Percentiles rank a stretch among this genome's conserved stretches.
Conservation (phyloP, 2,329 filamentous ascomycete genomes). For the Kalaharituber pfeilii region DNA sequence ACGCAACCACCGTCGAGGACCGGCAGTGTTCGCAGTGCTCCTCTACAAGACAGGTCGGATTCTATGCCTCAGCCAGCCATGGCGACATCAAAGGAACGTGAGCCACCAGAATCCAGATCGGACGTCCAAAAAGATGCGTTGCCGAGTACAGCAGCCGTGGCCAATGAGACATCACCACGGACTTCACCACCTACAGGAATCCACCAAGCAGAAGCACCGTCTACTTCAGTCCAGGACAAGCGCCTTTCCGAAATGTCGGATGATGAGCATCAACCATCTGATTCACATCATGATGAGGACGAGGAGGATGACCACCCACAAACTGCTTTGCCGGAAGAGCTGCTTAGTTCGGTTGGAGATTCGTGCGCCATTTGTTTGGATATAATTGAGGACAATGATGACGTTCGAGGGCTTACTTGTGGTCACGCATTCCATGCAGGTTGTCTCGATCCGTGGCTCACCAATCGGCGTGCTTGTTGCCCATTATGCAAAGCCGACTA, state of each 20-base stretch:
- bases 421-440: slow-evolving; percentile 97
- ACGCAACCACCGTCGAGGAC: slow-evolving; percentile 55
- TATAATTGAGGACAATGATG: slow-evolving; percentile 81
- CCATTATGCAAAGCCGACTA: slow-evolving; percentile 97
- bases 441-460: slow-evolving; percentile 93
- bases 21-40: slow-evolving; percentile 50
- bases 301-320: slow-evolving; percentile 66
- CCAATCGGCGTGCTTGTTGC: slow-evolving; percentile 82
- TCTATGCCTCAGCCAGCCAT: not conserved
- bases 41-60: slow-evolving; percentile 5
- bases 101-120: not conserved
- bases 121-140: not conserved
- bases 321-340: slow-evolving; percentile 62
- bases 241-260: slow-evolving; percentile 16
- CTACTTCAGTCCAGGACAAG: slow-evolving; percentile 8
- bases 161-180: not conserved
- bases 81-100: not conserved
- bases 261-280: slow-evolving; percentile 6
- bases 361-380: slow-evolving; percentile 95
- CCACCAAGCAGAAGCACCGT: not conserved
- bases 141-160: not conserved
- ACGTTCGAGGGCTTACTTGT: slow-evolving; percentile 81
- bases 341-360: slow-evolving; percentile 68
- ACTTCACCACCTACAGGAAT: slow-evolving; percentile 1
- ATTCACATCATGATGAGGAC: slow-evolving; percentile 40